Evolutionary conservation across 371 early-diverging fungal species (phyloP), one percentile per base, ranked within the genome.

Genomic region (Blakeslea trispora): DNA sequence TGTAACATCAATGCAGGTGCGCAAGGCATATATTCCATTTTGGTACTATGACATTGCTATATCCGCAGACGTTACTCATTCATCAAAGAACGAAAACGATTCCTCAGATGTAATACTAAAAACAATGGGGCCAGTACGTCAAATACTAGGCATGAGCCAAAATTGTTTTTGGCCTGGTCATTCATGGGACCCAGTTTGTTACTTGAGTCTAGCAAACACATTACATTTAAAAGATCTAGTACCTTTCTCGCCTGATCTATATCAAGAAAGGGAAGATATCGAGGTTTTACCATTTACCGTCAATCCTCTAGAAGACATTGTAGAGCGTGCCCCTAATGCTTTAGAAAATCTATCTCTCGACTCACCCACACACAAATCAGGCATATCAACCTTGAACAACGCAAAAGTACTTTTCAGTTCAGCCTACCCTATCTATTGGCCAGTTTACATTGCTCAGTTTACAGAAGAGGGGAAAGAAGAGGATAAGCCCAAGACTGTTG

Each of bases 41-140:
- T 72, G 72, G 72, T 62, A 65, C 45, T 68, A 68, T 39, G 72
- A 72, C 40, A 60, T 65, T 39, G 72, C 68, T 7, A 42, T 65
- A 18, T 55, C 66, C 0, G 68, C 61, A 8, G 60, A 57, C 14
- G 49, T 60, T 10, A 63, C 35, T 31, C 52, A 53, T n/a, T 45
- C 39, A 10, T 47, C 43, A 7, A 37, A 23, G 9, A 43, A 64
- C 19, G 45, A 47, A 14, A 40, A 50, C 6, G 56, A 52, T 13
- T 28, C 59, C 3, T n/a, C 1, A 0, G 59, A 59, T 24, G 28
- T 24, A 22, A 2, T 47, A 5, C 13, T 39, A 0, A 56, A 62
- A 37, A 28, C 48, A 8, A 52, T 62, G 53, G 57, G 63, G 0
- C 48, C 59, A 18, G 49, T 45, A 22, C 59, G 59, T 22, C 53